Base-by-base conservation (phyloP, 805 yeast species). In the Pichia occidentalis region DNA sequence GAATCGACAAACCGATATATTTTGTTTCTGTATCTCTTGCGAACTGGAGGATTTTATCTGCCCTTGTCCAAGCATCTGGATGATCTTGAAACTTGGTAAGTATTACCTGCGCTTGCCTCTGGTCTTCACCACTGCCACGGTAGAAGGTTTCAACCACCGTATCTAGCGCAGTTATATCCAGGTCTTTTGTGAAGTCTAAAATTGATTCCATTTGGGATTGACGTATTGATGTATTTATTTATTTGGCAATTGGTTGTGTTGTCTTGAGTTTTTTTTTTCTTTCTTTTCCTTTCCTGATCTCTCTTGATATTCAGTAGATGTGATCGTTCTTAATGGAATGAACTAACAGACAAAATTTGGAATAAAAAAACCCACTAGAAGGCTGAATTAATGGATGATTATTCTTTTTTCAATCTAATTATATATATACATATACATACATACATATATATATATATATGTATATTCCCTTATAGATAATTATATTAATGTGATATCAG, bases 21-120 rank as follows among this genome's bases (percentile, higher is more conserved):
- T 92, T 92, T 23, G 95, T 73, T 61, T 92, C 95, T 27, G 95
- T 70, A 57, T 87, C 83, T 34, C 67, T 64, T 3, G 95, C 78
- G 45, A 67, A 70, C 49, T 88, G 87, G 47, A 92, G 70, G 43
- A 92, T 88, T 59, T 82, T 77, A 53, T 90, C 97, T 24, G 95
- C 92, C 40, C 83, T 75, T 49, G 83, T 85, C 99, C 99, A 92
- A 19, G 97, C 81, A 51, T 90, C 95, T 3, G 92, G 94, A 59
- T 87, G 83, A 45, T 86, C 95, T 61, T 92, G 96, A 59, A 92
- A 88, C 61, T 77, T 75, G 17, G 83, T 80, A 51, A 84, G 70
- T 7, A 81, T 63, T 26, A 70, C 68, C 60, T 80, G 90, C 8
- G 95, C 94, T 47, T 70, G 67, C 44, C 75, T 75, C 51, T 80